These are phyloP conservation scores for Amoebophrya sp. DNA, from an alignment of 169 alveolate genomes.

Conservation along the genomic window DNA sequence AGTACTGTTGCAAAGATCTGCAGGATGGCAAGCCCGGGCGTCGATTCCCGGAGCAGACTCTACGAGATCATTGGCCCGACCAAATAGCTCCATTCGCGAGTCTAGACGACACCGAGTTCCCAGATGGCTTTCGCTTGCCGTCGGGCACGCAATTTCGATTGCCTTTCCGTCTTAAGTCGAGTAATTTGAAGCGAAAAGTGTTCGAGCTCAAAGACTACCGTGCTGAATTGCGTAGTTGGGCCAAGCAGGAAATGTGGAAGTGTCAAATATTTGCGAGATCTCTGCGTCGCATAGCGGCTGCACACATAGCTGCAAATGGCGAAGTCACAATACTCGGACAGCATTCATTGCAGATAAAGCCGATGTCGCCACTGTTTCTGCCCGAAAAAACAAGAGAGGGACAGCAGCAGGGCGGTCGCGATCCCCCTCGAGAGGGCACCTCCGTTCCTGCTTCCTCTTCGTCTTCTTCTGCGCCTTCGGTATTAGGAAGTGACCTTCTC, in stretches of 20 bases:
- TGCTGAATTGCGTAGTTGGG: neutral
- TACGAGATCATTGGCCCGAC: neutral
- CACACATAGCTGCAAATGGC: neutral
- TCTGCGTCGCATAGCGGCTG: neutral
- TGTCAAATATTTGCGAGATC: neutral
- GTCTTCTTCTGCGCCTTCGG: too few relatives aligned
- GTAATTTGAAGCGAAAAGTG: neutral
- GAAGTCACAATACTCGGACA: neutral
- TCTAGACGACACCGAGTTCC: too few relatives aligned
- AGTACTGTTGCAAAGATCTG: too few relatives aligned
- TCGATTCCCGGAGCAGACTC: neutral
- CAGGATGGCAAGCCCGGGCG: neutral
- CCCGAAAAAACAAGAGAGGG: too few relatives aligned
- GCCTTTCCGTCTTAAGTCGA: neutral
- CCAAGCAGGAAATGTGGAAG: neutral
- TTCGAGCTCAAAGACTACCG: neutral
- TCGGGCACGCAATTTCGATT: neutral
- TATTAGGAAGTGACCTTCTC: too few relatives aligned
- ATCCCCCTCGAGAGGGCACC: neutral
- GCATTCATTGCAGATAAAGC: neutral
- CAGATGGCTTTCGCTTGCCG: neutral
- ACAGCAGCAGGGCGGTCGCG: neutral
- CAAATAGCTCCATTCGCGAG: neutral
- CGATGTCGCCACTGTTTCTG: neutral
- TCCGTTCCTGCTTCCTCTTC: too few relatives aligned